Base-by-base conservation (phyloP, 2,329 filamentous ascomycete species). In the Aspergillus sp. region DNA sequence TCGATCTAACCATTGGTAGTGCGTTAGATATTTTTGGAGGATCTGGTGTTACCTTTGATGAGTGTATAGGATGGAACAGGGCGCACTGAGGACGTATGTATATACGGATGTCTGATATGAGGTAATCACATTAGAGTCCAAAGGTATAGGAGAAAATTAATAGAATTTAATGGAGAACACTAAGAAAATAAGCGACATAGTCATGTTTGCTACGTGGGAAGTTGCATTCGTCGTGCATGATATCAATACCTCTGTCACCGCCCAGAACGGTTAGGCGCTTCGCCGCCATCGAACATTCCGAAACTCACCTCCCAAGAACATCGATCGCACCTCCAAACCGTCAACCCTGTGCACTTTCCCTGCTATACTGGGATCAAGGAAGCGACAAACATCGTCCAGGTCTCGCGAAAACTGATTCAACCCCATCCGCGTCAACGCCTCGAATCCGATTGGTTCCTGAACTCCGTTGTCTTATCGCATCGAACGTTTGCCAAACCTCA, bases 1-100 rank as follows among this genome's bases (percentile, higher is more conserved):
- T 97, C 19, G 90, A 98, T 64, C 74, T 98, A 59, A 98, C 93
- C 0, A 97, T 97, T 63, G 93, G 93, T 10, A 97, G 93, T 66
- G 93, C 93, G 1, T 71, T 98, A 60, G 93, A 98, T 71, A 90
- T 95, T 56, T 98, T 98, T 67, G 93, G 93, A 7, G 93, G 93
- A 1, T 82, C 76, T 15, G 87, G 88, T 1, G 89, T 96, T 46
- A 88, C 80, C 53, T 90, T 97, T 63, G 84, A 86, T 30, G 90
- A 96, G 49, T 97, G 91, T 66, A 84, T 95, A 32, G 74, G 76
- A 58, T 98, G 93, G 93, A 97, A 97, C 65, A 72, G 68, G 45
- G 54, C 55, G 23, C 63, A 72, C 56, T 68, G 39, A 58, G 41
- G 27, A 41, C 37, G 41, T 39, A 25, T 48, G 41, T 25, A 45